A percentile compares a stretch with the other conserved stretches of the same genome.
Evolutionary conservation across 2,329 filamentous ascomycete genomes (phyloP).

Genomic region (Ciborinia camelliae): DNA sequence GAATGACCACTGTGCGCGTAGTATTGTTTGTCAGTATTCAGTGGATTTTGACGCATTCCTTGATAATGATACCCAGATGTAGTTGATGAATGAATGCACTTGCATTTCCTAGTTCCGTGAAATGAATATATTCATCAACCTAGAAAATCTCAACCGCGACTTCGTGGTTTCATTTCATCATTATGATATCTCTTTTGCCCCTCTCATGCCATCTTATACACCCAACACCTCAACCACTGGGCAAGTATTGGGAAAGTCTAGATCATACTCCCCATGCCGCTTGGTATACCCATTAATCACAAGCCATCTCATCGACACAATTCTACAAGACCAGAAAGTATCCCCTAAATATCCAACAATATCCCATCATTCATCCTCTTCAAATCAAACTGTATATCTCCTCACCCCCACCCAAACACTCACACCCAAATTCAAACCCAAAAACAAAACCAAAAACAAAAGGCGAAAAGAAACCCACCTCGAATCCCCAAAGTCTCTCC

Average conservation of each 20-base stretch:
- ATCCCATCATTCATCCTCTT: not conserved
- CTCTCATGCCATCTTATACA: not conserved
- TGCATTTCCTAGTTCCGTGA: not conserved
- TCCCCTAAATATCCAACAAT: not conserved
- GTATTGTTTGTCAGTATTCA: not conserved
- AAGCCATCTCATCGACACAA: not conserved
- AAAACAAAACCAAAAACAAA: not conserved
- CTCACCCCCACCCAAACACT: not conserved
- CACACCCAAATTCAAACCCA: not conserved
- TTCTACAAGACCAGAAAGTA: not conserved
- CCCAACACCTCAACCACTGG: not conserved
- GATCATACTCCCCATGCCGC: not conserved
- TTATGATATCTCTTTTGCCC: not conserved
- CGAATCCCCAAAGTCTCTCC: constrained; percentile 55
- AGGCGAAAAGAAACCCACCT: constrained; percentile 42
- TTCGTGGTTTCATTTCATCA: not conserved
- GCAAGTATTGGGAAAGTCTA: not conserved
- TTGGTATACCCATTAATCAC: no score
- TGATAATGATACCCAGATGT: not conserved
- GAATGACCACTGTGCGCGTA: constrained; percentile 56
- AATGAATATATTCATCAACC: not conserved
- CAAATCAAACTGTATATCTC: no score
- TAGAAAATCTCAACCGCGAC: not conserved
- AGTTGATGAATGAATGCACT: not conserved
- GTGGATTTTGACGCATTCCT: not conserved